These are phyloP conservation scores for Eucalyptus coolabah DNA, from an alignment of 345 rosid species.

Conservation along the genomic window DNA sequence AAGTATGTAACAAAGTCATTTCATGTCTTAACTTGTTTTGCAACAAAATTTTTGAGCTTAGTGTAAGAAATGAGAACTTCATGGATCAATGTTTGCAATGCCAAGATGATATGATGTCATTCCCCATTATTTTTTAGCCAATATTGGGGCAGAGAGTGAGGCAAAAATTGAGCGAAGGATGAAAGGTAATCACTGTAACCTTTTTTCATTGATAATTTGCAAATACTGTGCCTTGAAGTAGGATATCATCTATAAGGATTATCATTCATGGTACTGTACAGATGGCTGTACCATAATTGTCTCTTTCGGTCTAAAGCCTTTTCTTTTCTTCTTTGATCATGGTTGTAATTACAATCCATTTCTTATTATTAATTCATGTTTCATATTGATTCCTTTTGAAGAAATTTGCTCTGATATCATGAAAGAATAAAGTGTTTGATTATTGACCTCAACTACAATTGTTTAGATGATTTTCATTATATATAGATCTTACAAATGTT, in stretches of 20 bases:
- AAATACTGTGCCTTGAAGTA: not conserved
- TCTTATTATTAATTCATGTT: not conserved
- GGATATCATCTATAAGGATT: not conserved
- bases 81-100: not conserved
- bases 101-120: not conserved
- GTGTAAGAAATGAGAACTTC: not conserved
- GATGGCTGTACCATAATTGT: not conserved
- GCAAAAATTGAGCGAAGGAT: slow-evolving; percentile 83
- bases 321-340: not conserved
- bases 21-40: not conserved
- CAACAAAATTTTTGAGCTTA: not conserved
- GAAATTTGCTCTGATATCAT: too few species aligned
- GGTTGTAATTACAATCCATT: not conserved
- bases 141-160: slow-evolving; percentile 72
- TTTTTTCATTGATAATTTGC: not conserved
- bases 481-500: too few species aligned
- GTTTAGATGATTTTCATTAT: too few species aligned
- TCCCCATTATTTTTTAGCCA: slow-evolving; percentile 26
- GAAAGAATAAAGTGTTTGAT: too few species aligned
- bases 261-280: not conserved
- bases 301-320: not conserved
- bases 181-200: slow-evolving; percentile 38
- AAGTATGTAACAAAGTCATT: not conserved
- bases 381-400: not conserved
- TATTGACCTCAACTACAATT: too few species aligned